Percentiles rank a stretch among this genome's conserved stretches.
These are phyloP conservation scores for Colletotrichum navitas DNA, from an alignment of 2,329 filamentous ascomycete genomes.

Conservation along the genomic window DNA sequence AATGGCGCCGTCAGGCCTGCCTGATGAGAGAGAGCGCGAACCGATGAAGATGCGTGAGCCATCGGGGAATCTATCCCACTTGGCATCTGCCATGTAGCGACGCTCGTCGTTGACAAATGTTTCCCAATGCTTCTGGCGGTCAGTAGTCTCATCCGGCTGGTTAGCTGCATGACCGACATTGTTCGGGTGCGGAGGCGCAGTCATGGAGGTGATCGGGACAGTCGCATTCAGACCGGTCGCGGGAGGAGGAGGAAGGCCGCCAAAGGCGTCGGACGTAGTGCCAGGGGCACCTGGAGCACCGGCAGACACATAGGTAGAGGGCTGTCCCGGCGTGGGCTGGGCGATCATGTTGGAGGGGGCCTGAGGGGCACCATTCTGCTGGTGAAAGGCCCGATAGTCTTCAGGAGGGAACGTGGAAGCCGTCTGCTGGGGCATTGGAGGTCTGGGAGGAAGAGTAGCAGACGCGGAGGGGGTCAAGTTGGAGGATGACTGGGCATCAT, in stretches of 20 bases:
- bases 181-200: conserved; percentile 50
- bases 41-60: conserved; percentile 86
- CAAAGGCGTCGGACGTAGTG: conserved; percentile 49
- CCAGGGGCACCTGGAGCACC: conserved; percentile 48
- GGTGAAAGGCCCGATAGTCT: conserved; percentile 48
- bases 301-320: conserved; percentile 51
- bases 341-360: conserved; percentile 45
- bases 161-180: conserved; percentile 48
- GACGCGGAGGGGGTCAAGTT: conserved; percentile 51
- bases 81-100: conserved; percentile 80
- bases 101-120: conserved; percentile 80
- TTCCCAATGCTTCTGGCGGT: conserved; percentile 77
- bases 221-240: conserved; percentile 48
- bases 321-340: conserved; percentile 51
- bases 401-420: conserved; percentile 52
- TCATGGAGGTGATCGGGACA: conserved; percentile 48
- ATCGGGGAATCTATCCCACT: conserved; percentile 84
- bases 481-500: conserved; percentile 33
- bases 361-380: conserved; percentile 51
- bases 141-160: conserved; percentile 51
- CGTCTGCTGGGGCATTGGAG: conserved; percentile 56
- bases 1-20: conserved; percentile 42
- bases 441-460: conserved; percentile 62
- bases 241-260: conserved; percentile 49
- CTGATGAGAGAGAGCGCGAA: conserved; percentile 58